These are phyloP conservation scores for Rubia tinctorum DNA, from an alignment of 305 asterid genomes.

Conservation along the genomic window DNA sequence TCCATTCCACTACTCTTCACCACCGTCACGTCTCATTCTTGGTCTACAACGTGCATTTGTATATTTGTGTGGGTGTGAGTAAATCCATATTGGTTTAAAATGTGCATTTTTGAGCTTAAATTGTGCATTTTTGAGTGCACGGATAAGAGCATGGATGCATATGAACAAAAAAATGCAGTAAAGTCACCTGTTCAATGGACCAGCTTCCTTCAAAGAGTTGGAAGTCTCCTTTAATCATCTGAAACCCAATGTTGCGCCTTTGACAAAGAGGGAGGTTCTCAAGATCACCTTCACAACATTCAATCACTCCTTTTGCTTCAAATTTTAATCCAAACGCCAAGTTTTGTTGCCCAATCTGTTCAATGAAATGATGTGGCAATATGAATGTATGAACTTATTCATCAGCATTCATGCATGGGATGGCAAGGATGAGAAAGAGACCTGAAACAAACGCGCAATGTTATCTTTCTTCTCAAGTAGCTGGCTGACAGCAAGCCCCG, in stretches of 20 bases:
- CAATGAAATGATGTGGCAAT: slow-evolving; percentile 5
- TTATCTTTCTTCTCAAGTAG: slow-evolving; percentile 66
- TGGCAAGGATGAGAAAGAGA: slow-evolving; percentile 19
- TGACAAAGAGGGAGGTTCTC: slow-evolving; percentile 51
- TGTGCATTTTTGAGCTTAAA: neutral
- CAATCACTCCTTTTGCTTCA: slow-evolving; percentile 75
- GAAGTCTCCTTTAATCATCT: slow-evolving; percentile 92
- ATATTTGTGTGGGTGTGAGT: neutral
- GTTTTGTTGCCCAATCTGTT: slow-evolving; percentile 76
- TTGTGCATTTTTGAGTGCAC: neutral
- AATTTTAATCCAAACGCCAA: slow-evolving; percentile 78
- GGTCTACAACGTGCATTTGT: neutral
- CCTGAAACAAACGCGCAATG: slow-evolving; percentile 81
- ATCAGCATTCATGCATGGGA: neutral
- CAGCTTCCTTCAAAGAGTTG: slow-evolving; percentile 73
- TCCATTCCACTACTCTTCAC: neutral
- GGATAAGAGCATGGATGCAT: neutral
- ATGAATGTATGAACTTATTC: slow-evolving; percentile 4
- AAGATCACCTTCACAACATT: slow-evolving; percentile 76
- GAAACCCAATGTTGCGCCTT: slow-evolving; percentile 79
- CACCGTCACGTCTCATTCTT: neutral
- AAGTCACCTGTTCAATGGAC: slow-evolving; percentile 76
- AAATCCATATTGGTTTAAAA: neutral
- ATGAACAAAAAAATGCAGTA: neutral
- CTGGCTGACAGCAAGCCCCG: slow-evolving; percentile 78